Base-by-base conservation (phyloP, 164 flowering plant genomes). In the Dillenia turbinata region DNA sequence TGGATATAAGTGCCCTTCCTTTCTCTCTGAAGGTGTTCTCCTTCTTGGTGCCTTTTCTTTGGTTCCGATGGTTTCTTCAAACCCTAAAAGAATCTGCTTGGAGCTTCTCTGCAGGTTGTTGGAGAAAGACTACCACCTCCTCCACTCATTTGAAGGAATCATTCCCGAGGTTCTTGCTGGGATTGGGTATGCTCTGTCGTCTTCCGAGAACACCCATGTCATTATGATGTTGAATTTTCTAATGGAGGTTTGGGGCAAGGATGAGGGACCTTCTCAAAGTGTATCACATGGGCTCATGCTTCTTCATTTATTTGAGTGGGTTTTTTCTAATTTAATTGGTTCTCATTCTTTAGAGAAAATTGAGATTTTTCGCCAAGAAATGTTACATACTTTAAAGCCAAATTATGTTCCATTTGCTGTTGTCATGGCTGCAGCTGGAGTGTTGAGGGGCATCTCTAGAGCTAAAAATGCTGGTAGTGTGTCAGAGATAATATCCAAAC, bases 231-330 rank as follows among this genome's bases (percentile, higher is more conserved):
- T 88, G 62, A 71, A 66, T 71, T 66, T 61, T 58, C 50, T 89
- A 67, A 61, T 88, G 57, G 81, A 78, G 24, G 49, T 85, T 66
- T 88, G 88, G 95, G 73, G 78, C 14, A 77, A 64, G 63, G 74
- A 66, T 44, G 81, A 67, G 59, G 84, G 78, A 8, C 74, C 72
- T 46, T 9, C n/a, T 48, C 71, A 56, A 54, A 63, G 65, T 65
- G 62, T 86, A 52, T 56, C 73, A 66, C 64, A 73, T 63, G 97
- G 94, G 26, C 76, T 90, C 57, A 75, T 84, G 95, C 69, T 92
- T 68, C 69, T 90, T 69, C 96, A 85, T 79, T 65, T 89, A 78
- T 59, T 87, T 17, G 97, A 92, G 61, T 95, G 97, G 99, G 84
- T 87, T 62, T 54, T 83, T 3, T 86, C 83, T 51, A 69, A 85